These are phyloP conservation scores for Annulohypoxylon truncatum DNA, from an alignment of 2,329 filamentous ascomycete genomes.

Conservation along the genomic window DNA sequence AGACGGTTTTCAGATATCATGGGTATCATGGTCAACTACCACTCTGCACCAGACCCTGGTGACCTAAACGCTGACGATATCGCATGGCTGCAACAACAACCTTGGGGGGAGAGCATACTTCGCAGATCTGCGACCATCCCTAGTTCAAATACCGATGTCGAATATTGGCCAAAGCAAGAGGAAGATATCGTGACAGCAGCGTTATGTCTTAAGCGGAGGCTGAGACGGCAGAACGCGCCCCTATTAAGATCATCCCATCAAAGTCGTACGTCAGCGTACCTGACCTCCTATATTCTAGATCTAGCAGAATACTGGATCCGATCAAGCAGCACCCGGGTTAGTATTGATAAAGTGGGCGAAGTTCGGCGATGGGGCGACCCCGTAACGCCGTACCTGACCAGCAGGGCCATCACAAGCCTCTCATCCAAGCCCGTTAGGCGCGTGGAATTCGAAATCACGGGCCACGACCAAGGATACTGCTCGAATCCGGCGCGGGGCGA, in stretches of 20 bases:
- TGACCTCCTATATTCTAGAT: constrained; percentile 24
- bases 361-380: constrained; percentile 29
- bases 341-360: constrained; percentile 23
- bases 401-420: constrained; percentile 14
- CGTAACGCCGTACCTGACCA: constrained; percentile 18
- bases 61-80: constrained; percentile 13
- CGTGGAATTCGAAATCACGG: constrained; percentile 27
- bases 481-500: constrained; percentile 18
- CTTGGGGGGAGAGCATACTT: constrained; percentile 22
- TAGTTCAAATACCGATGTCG: neutral
- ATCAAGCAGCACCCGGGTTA: constrained; percentile 25
- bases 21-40: constrained; percentile 7
- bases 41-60: neutral
- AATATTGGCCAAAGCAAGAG: constrained; percentile 29
- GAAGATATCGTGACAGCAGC: constrained; percentile 22
- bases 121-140: neutral
- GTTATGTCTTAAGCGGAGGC: constrained; percentile 25
- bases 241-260: neutral
- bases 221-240: neutral
- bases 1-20: constrained; percentile 15
- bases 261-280: neutral
- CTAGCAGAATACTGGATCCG: constrained; percentile 30
- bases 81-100: constrained; percentile 26
- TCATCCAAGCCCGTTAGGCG: constrained; percentile 23
- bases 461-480: constrained; percentile 36